phyloP scores from a whole-genome alignment of 768 basidiomycete genomes.

The Xanthoconium purpureum region DNA sequence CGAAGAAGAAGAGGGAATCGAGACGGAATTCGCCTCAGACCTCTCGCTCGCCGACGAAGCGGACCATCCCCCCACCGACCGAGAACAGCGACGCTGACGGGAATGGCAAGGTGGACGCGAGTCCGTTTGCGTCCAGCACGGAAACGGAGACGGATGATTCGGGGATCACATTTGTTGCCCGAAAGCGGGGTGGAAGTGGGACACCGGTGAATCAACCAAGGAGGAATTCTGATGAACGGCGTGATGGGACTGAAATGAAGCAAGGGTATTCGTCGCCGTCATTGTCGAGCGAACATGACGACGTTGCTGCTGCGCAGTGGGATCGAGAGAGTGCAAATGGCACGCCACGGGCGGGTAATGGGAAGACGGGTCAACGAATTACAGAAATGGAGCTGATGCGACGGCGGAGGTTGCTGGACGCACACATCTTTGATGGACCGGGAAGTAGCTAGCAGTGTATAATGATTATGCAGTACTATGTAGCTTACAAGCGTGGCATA shows the following conservation, averaged over 20 bases:
- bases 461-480: neutral
- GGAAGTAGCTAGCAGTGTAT: constrained; percentile 1
- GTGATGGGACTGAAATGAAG: constrained; percentile 16
- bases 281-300: constrained; percentile 1
- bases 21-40: constrained; percentile 23
- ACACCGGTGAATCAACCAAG: constrained; percentile 23
- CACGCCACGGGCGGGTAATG: constrained; percentile 32
- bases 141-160: constrained; percentile 73
- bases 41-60: constrained; percentile 23
- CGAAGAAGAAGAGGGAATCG: constrained; percentile 28
- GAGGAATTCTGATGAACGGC: constrained; percentile 20
- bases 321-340: constrained; percentile 29
- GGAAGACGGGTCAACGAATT: constrained; percentile 62
- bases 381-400: constrained; percentile 77
- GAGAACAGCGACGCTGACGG: constrained; percentile 3
- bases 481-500: neutral
- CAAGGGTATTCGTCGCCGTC: constrained; percentile 15
- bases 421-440: constrained; percentile 54
- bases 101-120: constrained; percentile 16
- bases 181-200: constrained; percentile 38
- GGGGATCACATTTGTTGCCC: constrained; percentile 70
- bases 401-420: constrained; percentile 71
- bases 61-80: neutral
- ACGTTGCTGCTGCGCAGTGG: constrained; percentile 2
- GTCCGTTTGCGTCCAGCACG: constrained; percentile 46